These are phyloP conservation scores for Lathyrus oleraceus DNA, from an alignment of 306 rosid genomes.

Conservation along the genomic window DNA sequence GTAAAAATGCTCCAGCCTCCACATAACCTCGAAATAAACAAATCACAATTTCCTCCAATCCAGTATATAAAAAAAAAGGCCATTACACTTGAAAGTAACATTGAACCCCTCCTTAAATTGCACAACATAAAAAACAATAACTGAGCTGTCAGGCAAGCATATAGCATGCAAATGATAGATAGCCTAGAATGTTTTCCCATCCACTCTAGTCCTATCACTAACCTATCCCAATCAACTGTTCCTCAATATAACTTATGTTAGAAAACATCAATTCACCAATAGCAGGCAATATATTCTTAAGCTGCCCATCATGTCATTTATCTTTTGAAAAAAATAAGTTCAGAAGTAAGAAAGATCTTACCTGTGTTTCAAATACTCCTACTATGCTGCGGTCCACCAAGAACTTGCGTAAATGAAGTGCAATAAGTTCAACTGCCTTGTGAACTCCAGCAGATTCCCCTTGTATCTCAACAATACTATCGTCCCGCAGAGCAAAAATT, in stretches of 20 bases:
- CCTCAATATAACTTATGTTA: conserved; percentile 11
- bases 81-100: background rate
- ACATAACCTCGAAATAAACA: background rate
- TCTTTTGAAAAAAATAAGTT: conserved; percentile 5
- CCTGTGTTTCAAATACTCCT: conserved; percentile 61
- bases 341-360: conserved; percentile 19
- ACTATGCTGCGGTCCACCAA: conserved; percentile 65
- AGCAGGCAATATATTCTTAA: conserved; percentile 12
- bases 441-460: conserved; percentile 58
- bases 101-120: conserved; percentile 28
- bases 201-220: conserved; percentile 3
- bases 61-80: background rate
- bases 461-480: conserved; percentile 61
- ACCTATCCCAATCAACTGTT: conserved; percentile 9
- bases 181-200: conserved; percentile 15
- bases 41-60: background rate
- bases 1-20: conserved; percentile 18
- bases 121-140: background rate
- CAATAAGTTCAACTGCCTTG: conserved; percentile 59
- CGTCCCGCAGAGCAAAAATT: conserved; percentile 53
- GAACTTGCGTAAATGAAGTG: conserved; percentile 56
- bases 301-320: background rate
- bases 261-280: conserved; percentile 8
- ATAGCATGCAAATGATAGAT: conserved; percentile 3
- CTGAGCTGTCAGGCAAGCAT: background rate